Evolutionary conservation across 176 grass and related monocot species (phyloP).

Genomic region (Hsuehochloa calcarea): DNA sequence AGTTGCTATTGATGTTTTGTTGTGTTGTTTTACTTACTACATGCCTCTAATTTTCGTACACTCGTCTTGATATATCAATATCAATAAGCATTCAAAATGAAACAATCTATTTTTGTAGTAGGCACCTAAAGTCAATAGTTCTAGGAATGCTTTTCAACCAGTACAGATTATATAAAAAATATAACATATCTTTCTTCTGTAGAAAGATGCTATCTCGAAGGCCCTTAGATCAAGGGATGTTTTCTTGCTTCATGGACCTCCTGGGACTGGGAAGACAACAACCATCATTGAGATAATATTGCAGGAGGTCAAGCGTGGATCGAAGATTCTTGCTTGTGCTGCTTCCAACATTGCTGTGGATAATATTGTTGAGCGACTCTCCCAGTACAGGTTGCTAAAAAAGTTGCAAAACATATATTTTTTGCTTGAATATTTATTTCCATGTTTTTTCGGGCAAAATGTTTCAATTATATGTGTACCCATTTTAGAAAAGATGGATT

Average conservation of each 20-base stretch:
- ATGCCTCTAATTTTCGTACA: neutral
- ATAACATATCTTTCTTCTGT: conserved; percentile 21
- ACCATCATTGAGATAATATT: conserved; percentile 95
- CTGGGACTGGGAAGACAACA: conserved; percentile 98
- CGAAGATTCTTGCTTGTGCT: conserved; percentile 97
- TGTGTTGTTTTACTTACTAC: neutral
- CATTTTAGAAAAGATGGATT: conserved; percentile 26
- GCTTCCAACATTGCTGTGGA: conserved; percentile 99
- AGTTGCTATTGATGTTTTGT: neutral
- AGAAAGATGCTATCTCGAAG: conserved; percentile 93
- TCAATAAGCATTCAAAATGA: neutral
- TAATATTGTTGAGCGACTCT: conserved; percentile 97
- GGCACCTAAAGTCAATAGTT: neutral
- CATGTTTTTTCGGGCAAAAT: conserved; percentile 17
- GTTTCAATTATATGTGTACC: conserved; percentile 13
- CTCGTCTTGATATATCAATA: neutral
- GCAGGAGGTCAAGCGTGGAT: conserved; percentile 91
- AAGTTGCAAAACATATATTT: neutral
- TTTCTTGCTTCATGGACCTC: conserved; percentile 98
- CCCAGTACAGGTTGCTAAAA: conserved; percentile 66
- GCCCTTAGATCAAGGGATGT: conserved; percentile 82
- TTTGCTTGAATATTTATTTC: neutral
- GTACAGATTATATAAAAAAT: neutral
- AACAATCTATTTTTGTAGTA: neutral
- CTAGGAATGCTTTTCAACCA: neutral